Base-by-base conservation (phyloP, 2,329 filamentous ascomycete genomes). In the Dissoconium aciculare region DNA sequence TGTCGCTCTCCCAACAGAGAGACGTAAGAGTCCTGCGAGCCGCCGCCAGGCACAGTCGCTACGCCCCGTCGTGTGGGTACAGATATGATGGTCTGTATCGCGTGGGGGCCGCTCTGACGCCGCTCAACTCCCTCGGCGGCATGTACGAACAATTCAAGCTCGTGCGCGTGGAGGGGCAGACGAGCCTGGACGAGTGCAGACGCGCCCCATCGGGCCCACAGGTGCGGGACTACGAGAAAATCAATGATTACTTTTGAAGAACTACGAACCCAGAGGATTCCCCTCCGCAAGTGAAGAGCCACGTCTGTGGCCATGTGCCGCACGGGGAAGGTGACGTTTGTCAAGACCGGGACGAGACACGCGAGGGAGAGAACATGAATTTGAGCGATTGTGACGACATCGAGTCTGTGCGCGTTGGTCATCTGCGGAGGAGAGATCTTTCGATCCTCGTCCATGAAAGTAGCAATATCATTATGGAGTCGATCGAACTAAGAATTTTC, bases 131-230 rank as follows among this genome's bases (percentile, higher is more conserved):
- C 6, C 42, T 43, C 8, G 44, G 45, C 8, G 47, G 45, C 0
- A 8, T 42, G 17, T 50, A 49, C 27, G 42, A 50, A 38, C 44
- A 46, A 12, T 49, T 49, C 29, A 37, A 36, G 25, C 35, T 50
- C 5, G 40, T 32, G 28, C 24, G 31, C 12, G 28, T 32, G 13
- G 33, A 28, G 3, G 39, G 28, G 3, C 43, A 47, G 27, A 11
- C 29, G 17, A 4, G 36, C 9, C 26, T 44, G 8, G 17, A 38
- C 6, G 14, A 26, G 3, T 30, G 35, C 28, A 35, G 29, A 17
- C 28, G 24, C 14, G 19, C 37, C 4, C 46, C 45, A 10, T 44
- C 33, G 16, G 19, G 28, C 3, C 26, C 27, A 14, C 39, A 49
- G 23, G 14, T 43, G 14, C 24, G 28, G 5, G 38, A 47, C 14